phyloP scores from a whole-genome alignment of 371 early-diverging fungal species.

The Mucor mucedo region DNA sequence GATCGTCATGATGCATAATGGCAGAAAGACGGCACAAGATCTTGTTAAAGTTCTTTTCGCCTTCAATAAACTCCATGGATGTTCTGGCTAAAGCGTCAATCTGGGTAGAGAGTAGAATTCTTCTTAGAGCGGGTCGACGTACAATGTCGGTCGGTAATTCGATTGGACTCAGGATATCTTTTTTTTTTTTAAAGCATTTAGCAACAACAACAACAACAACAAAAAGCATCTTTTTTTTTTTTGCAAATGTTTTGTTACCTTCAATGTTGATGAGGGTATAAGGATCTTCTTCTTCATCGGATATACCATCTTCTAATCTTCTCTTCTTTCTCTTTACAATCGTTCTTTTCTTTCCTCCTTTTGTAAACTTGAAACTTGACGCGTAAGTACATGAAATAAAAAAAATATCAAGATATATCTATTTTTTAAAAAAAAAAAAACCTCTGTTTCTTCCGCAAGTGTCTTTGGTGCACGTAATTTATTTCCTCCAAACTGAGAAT shows the following conservation, averaged over 20 bases:
- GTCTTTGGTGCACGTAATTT: conserved; percentile 45
- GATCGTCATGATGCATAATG: conserved; percentile 57
- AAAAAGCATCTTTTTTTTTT: neutral
- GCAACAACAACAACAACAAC: neutral
- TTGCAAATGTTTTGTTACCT: conserved; percentile 28
- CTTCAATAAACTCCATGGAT: conserved; percentile 60
- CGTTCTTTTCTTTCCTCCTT: conserved; percentile 43
- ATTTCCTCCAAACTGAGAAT: conserved; percentile 47
- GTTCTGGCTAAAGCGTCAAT: conserved; percentile 48
- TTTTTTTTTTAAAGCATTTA: no score
- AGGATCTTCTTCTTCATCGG: conserved; percentile 57
- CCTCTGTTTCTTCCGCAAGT: conserved; percentile 48
- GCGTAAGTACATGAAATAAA: neutral
- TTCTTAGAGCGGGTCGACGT: conserved; percentile 48
- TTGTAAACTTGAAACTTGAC: conserved; percentile 30
- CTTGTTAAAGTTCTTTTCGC: conserved; percentile 56
- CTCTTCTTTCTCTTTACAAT: conserved; percentile 49
- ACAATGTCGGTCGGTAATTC: conserved; percentile 59
- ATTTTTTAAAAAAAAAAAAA: conserved; percentile 4
- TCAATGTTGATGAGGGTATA: conserved; percentile 59
- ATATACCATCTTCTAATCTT: conserved; percentile 43
- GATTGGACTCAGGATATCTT: conserved; percentile 57
- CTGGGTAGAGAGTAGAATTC: conserved; percentile 50
- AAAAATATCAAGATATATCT: no score
- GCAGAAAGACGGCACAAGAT: conserved; percentile 52